Conservation (phyloP, 2,329 filamentous ascomycete species). For the Blastomyces emzantsi region DNA sequence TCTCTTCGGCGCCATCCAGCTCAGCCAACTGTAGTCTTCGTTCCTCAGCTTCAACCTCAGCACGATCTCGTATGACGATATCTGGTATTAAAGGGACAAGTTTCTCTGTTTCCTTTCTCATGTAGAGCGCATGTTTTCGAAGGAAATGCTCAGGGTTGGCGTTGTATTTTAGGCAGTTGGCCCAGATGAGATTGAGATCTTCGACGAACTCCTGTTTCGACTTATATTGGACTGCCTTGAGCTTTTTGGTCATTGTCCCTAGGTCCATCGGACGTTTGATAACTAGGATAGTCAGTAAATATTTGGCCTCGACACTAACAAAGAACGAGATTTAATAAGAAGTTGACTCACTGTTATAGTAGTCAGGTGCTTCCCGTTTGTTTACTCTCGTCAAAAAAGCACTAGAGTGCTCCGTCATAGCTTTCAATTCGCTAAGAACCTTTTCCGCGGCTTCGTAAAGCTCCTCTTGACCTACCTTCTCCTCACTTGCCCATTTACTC, state of each 20-base stretch:
- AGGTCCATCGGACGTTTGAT: constrained; percentile 98
- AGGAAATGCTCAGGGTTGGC: constrained; percentile 78
- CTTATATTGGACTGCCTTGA: constrained; percentile 69
- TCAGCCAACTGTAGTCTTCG: constrained; percentile 75
- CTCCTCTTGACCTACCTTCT: constrained; percentile 95
- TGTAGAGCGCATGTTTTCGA: constrained; percentile 85
- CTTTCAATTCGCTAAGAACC: constrained; percentile 92
- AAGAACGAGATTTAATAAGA: neutral
- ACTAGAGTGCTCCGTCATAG: constrained; percentile 94
- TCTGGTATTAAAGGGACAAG: constrained; percentile 92
- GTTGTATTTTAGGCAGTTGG: constrained; percentile 94
- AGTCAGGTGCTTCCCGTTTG: constrained; percentile 94
- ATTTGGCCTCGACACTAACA: neutral
- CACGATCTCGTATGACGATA: constrained; percentile 77
- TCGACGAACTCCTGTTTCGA: constrained; percentile 91
- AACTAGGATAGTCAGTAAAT: constrained; percentile 41
- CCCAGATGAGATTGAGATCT: constrained; percentile 92
- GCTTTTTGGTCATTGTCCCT: constrained; percentile 95
- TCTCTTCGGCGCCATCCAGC: constrained; percentile 76
- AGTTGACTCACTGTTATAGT: constrained; percentile 65
- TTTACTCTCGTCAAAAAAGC: constrained; percentile 91
- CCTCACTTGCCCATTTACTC: constrained; percentile 98
- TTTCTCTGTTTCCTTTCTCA: constrained; percentile 97
- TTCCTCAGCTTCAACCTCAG: constrained; percentile 81
- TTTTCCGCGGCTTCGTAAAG: constrained; percentile 95